A percentile compares a stretch with the other conserved stretches of the same genome.
These are phyloP conservation scores for Collybiopsis confluens DNA, from an alignment of 768 basidiomycete genomes.

Conservation along the genomic window DNA sequence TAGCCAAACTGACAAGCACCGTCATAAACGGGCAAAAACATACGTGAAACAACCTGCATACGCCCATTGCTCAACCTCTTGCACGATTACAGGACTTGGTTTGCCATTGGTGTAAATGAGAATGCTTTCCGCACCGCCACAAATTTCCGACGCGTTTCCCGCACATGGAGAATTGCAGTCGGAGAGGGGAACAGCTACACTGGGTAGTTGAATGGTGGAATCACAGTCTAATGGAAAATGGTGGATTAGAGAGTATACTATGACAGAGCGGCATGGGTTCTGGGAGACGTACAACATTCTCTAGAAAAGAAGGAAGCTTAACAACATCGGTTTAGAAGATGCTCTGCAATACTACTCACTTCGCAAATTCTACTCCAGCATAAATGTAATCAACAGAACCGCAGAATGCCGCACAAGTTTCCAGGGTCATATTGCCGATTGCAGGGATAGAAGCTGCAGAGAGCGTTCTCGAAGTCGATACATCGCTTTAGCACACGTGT, in stretches of 20 bases:
- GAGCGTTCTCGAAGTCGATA: slow-evolving; percentile 48
- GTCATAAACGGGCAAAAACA: too few relatives aligned
- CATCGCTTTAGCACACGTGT: slow-evolving; percentile 21
- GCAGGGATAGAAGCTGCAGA: slow-evolving; percentile 40
- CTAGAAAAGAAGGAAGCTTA: slow-evolving; percentile 8
- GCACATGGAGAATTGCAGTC: slow-evolving; percentile 53
- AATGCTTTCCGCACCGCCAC: slow-evolving; percentile 48
- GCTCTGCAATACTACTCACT: slow-evolving; percentile 24
- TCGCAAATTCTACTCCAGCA: slow-evolving; percentile 62
- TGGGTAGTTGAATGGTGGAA: slow-evolving; percentile 47
- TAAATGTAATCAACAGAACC: slow-evolving; percentile 36
- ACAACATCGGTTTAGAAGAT: neutral
- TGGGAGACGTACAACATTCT: slow-evolving; percentile 37
- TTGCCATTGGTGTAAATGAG: slow-evolving; percentile 55
- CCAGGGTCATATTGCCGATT: slow-evolving; percentile 48
- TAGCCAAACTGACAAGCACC: too few relatives aligned
- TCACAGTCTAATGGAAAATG: slow-evolving; percentile 46
- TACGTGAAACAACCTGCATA: slow-evolving; percentile 67
- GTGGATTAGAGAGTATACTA: slow-evolving; percentile 9
- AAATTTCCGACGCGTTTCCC: slow-evolving; percentile 49
- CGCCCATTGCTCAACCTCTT: slow-evolving; percentile 47
- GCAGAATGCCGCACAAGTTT: slow-evolving; percentile 36
- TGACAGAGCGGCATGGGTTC: too few relatives aligned
- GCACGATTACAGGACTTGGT: slow-evolving; percentile 44
- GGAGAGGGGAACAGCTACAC: slow-evolving; percentile 34